Conservation (phyloP, 2,329 filamentous ascomycete species). For the Aspergillus pseudonomiae region DNA sequence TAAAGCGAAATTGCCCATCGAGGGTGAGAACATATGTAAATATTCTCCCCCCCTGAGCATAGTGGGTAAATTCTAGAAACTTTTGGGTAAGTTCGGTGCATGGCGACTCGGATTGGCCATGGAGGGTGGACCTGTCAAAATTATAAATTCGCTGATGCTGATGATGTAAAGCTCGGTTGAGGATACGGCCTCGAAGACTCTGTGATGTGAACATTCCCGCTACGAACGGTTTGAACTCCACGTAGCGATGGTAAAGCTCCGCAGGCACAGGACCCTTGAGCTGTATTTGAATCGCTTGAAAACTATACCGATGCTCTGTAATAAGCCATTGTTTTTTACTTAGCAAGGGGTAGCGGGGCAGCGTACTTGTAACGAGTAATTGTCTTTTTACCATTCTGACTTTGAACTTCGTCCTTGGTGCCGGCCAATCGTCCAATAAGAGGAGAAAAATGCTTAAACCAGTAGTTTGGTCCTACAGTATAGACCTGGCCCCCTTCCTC, state of each 20-base stretch:
- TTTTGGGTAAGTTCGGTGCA: conserved; percentile 72
- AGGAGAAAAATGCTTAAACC: conserved; percentile 84
- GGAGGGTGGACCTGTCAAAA: conserved; percentile 75
- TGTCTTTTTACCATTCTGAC: conserved; percentile 54
- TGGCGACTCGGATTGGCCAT: conserved; percentile 68
- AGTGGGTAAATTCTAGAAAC: conserved; percentile 84
- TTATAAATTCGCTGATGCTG: conserved; percentile 90
- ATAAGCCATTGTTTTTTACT: neutral
- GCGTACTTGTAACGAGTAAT: conserved; percentile 76
- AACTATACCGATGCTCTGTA: conserved; percentile 55
- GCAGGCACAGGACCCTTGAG: conserved; percentile 79
- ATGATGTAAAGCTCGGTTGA: conserved; percentile 85
- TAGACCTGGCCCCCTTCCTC: conserved; percentile 70
- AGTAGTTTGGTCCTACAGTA: conserved; percentile 75
- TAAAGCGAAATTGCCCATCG: conserved; percentile 85
- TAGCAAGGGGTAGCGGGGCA: neutral
- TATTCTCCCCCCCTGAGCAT: conserved; percentile 79
- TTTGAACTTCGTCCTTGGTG: conserved; percentile 67
- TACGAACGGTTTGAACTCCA: conserved; percentile 90
- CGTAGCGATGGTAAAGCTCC: conserved; percentile 84
- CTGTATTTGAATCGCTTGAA: conserved; percentile 91
- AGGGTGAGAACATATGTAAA: conserved; percentile 92
- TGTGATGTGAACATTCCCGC: conserved; percentile 82
- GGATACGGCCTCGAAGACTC: conserved; percentile 75
- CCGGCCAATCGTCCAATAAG: conserved; percentile 82